Conservation (phyloP, 2,329 filamentous ascomycete species). For the Monilinia aucupariae region DNA sequence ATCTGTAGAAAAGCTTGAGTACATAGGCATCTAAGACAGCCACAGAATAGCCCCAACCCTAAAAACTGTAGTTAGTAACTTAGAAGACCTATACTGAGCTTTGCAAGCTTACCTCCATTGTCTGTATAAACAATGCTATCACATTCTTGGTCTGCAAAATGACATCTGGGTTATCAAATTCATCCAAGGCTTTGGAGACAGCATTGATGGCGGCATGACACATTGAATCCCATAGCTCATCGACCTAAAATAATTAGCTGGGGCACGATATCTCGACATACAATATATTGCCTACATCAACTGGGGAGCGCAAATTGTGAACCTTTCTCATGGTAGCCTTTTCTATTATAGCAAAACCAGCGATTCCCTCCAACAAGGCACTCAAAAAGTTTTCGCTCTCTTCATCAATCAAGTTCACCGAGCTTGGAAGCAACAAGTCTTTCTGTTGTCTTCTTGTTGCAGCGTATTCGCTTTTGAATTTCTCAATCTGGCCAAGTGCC, state of each 20-base stretch:
- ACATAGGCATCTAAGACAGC: conserved; percentile 76
- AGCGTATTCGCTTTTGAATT: conserved; percentile 87
- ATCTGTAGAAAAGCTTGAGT: conserved; percentile 80
- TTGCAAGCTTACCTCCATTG: conserved; percentile 70
- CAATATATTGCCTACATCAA: conserved; percentile 58
- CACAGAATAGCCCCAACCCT: conserved; percentile 89
- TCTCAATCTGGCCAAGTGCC: conserved; percentile 85
- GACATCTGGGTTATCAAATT: conserved; percentile 81
- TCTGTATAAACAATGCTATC: conserved; percentile 91
- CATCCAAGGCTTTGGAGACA: conserved; percentile 71
- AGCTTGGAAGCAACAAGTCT: conserved; percentile 74
- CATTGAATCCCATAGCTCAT: conserved; percentile 98
- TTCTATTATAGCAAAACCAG: conserved; percentile 94
- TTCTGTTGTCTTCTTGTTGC: conserved; percentile 86
- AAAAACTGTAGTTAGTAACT: conserved; percentile 18
- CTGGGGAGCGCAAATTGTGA: conserved; percentile 71
- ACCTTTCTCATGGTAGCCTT: conserved; percentile 85
- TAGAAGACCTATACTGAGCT: background rate
- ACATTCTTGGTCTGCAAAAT: conserved; percentile 93
- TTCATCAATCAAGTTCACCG: conserved; percentile 72
- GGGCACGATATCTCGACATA: background rate
- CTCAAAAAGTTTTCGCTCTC: conserved; percentile 80
- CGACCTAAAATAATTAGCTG: conserved; percentile 55
- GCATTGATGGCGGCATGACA: conserved; percentile 80
- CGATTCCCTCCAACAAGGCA: conserved; percentile 85